These are phyloP conservation scores for Saccharomyces hybrid DNA, from an alignment of 1,139 yeast species.

Conservation along the genomic window DNA sequence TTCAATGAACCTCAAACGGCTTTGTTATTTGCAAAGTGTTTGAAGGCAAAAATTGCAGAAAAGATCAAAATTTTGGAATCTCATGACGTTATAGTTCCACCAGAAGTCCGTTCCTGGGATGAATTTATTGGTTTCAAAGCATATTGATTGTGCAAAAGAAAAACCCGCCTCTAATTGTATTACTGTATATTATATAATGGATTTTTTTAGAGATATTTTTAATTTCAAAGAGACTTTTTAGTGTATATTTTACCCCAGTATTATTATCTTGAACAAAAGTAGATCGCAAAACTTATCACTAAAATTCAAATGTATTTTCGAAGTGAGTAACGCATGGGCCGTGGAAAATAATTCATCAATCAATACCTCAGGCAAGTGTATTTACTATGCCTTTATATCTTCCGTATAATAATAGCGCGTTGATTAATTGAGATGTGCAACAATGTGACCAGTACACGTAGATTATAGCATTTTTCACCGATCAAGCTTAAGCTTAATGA, in stretches of 20 bases:
- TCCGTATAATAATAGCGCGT: neutral
- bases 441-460: neutral
- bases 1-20: constrained; percentile 96
- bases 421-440: neutral
- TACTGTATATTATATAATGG: neutral
- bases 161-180: neutral
- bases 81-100: constrained; percentile 53
- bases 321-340: neutral
- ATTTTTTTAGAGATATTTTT: neutral
- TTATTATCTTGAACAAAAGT: neutral
- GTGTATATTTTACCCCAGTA: neutral
- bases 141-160: neutral
- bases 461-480: neutral
- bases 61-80: constrained; percentile 39
- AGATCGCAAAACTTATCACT: neutral
- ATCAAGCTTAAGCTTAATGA: neutral
- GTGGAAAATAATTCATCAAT: neutral
- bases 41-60: constrained; percentile 60
- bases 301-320: neutral
- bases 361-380: neutral
- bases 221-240: neutral
- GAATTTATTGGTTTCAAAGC: constrained; percentile 92
- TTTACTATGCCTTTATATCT: neutral
- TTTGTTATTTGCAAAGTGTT: constrained; percentile 74
- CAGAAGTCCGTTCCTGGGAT: constrained; percentile 92